These are phyloP conservation scores for Cladosporium sp. DNA, from an alignment of 2,329 filamentous ascomycete genomes.

Conservation along the genomic window DNA sequence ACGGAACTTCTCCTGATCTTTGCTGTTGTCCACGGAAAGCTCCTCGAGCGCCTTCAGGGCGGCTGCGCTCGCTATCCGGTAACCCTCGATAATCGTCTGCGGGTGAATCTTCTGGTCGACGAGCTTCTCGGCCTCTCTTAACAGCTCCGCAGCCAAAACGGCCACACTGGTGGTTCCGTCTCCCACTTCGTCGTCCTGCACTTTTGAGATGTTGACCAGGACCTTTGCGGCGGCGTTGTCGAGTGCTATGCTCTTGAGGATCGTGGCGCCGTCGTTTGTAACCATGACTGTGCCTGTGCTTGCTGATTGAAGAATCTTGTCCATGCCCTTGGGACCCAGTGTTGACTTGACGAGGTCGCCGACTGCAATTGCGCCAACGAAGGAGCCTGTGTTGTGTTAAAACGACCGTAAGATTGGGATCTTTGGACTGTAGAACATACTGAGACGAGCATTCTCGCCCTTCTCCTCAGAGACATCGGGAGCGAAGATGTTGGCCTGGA, in stretches of 20 bases:
- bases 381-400: constrained; percentile 54
- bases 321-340: constrained; percentile 96
- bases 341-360: constrained; percentile 97
- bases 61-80: constrained; percentile 91
- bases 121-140: constrained; percentile 94
- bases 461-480: constrained; percentile 97
- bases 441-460: constrained; percentile 95
- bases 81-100: constrained; percentile 98
- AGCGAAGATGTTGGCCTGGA: constrained; percentile 69
- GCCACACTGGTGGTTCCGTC: constrained; percentile 98
- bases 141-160: constrained; percentile 88
- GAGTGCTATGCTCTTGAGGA: constrained; percentile 95
- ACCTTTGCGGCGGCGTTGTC: constrained; percentile 99
- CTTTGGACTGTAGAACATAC: constrained; percentile 44
- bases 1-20: constrained; percentile 77
- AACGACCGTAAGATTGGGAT: not conserved
- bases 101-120: constrained; percentile 98
- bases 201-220: constrained; percentile 98
- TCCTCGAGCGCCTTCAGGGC: constrained; percentile 82
- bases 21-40: constrained; percentile 86
- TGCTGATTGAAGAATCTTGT: constrained; percentile 58
- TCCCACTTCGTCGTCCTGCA: constrained; percentile 97
- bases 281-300: constrained; percentile 98
- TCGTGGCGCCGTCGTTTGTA: constrained; percentile 97
- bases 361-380: constrained; percentile 96